These are phyloP conservation scores for Hordeum vulgare DNA, from an alignment of 176 grass and related monocot species.

Conservation along the genomic window DNA sequence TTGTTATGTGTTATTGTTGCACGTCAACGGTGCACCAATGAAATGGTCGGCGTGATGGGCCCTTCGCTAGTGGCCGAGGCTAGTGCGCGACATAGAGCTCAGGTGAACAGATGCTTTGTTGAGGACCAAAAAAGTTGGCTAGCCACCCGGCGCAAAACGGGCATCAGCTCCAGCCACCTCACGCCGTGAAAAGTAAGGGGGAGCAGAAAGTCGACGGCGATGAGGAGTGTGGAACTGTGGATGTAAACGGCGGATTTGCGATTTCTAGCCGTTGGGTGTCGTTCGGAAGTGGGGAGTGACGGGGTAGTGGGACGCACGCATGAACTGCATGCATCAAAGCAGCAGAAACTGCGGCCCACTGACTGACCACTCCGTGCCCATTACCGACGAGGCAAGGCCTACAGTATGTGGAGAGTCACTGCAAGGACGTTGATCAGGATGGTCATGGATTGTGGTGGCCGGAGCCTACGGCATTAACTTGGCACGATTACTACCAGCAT, in stretches of 20 bases:
- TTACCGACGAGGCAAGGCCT: background rate
- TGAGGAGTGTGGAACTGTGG: too few species aligned
- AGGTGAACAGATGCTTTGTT: background rate
- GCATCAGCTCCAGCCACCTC: background rate
- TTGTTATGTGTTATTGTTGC: too few species aligned
- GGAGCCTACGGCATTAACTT: background rate
- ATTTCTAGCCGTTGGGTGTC: background rate
- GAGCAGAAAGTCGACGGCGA: background rate
- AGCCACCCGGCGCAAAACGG: too few species aligned
- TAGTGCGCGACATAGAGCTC: background rate
- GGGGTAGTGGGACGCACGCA: conserved; percentile 22
- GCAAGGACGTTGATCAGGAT: background rate
- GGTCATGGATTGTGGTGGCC: background rate
- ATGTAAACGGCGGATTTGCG: background rate
- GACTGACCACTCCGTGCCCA: background rate
- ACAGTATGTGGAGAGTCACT: background rate
- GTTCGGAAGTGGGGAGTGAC: background rate
- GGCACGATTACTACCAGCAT: background rate
- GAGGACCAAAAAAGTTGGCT: too few species aligned
- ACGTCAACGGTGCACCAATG: background rate
- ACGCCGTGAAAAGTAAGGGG: background rate
- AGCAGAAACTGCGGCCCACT: background rate
- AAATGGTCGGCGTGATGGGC: background rate
- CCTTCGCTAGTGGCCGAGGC: too few species aligned
- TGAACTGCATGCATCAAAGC: background rate